Conservation (phyloP, 345 rosid species). For the Syzygium oleosum region DNA sequence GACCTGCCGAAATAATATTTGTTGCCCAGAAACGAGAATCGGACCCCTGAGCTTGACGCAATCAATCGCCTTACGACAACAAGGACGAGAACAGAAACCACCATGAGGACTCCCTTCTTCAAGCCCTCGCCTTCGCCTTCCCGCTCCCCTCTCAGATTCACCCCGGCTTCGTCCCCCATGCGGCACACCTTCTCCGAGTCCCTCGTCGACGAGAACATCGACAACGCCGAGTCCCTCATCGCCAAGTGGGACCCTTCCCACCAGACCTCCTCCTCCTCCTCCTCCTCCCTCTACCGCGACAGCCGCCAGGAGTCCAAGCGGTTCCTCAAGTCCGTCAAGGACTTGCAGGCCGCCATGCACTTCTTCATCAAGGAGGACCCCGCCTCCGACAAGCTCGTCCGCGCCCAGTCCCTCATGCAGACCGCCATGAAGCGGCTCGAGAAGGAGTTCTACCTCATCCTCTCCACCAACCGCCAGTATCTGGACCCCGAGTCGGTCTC, state of each 20-base stretch:
- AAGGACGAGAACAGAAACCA: background rate
- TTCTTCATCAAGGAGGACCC: conserved; percentile 23
- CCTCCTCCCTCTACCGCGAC: conserved; percentile 31
- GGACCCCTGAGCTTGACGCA: background rate
- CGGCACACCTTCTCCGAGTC: conserved; percentile 47
- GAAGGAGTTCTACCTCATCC: conserved; percentile 57
- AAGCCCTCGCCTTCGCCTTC: conserved; percentile 13
- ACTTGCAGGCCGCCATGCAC: conserved; percentile 58
- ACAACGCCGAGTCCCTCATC: conserved; percentile 26
- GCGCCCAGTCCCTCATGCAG: conserved; percentile 47
- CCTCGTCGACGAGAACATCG: conserved; percentile 39
- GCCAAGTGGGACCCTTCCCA: conserved; percentile 25
- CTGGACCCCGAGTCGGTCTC: conserved; percentile 58
- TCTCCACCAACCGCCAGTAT: conserved; percentile 35
- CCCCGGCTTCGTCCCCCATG: conserved; percentile 22
- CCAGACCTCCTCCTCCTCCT: conserved; percentile 13
- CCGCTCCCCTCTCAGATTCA: conserved; percentile 6
- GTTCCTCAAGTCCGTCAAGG: conserved; percentile 30
- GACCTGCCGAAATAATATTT: background rate
- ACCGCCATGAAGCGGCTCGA: conserved; percentile 61
- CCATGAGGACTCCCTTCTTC: conserved; percentile 14
- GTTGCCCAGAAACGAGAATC: background rate
- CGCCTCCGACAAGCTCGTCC: conserved; percentile 33
- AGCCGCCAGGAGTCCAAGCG: conserved; percentile 43
- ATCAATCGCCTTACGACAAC: background rate